A percentile compares a stretch with the other conserved stretches of the same genome.
These are phyloP conservation scores for Colletotrichum graminicola DNA, from an alignment of 2,329 filamentous ascomycete genomes.

Conservation along the genomic window DNA sequence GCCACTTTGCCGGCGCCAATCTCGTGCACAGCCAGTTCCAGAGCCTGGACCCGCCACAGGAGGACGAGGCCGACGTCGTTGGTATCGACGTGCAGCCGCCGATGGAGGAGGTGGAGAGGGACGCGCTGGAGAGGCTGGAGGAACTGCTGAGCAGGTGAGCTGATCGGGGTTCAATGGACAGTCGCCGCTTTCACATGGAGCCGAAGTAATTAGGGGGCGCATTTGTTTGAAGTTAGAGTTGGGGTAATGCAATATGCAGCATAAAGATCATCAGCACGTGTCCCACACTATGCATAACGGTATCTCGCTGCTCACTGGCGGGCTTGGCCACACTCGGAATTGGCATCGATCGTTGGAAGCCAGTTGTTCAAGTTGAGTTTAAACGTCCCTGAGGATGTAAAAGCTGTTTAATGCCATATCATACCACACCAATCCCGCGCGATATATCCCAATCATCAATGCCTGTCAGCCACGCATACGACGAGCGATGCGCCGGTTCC, in stretches of 20 bases:
- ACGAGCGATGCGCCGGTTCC: not conserved
- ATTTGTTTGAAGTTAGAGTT: constrained; percentile 7
- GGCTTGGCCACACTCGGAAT: too few relatives aligned
- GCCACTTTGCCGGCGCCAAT: constrained; percentile 80
- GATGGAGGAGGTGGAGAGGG: constrained; percentile 58
- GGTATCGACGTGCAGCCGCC: constrained; percentile 62
- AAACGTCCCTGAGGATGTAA: not conserved
- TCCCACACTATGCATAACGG: not conserved
- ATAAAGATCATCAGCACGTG: not conserved
- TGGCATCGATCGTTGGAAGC: too few relatives aligned
- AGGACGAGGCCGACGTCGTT: constrained; percentile 67
- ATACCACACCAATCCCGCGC: not conserved
- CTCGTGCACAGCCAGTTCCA: constrained; percentile 81
- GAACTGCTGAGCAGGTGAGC: not conserved
- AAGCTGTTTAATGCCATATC: not conserved
- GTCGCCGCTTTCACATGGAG: not conserved
- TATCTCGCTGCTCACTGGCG: not conserved
- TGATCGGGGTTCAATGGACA: not conserved
- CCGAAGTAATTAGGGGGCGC: not conserved
- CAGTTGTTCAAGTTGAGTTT: not conserved
- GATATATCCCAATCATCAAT: not conserved
- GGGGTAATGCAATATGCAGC: constrained; percentile 1
- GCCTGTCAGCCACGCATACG: not conserved
- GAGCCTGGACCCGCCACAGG: constrained; percentile 73
- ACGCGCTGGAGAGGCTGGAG: constrained; percentile 50